Evolutionary conservation across 257 asterid genomes (phyloP).

Genomic region (Capsicum rhomboideum): DNA sequence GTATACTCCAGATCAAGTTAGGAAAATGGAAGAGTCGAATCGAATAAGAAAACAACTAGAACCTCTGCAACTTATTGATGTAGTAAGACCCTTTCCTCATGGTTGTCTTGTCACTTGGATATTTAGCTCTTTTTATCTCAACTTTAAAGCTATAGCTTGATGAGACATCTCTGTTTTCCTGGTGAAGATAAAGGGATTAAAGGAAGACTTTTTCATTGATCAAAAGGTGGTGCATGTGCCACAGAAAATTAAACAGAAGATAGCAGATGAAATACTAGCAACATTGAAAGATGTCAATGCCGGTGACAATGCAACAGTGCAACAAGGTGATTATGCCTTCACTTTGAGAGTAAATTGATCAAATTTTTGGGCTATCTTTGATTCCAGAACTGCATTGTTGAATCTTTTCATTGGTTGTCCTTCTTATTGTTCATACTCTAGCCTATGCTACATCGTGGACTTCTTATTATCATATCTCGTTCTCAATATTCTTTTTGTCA

Average conservation of each 20-base stretch:
- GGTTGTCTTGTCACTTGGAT: neutral
- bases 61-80: constrained; percentile 62
- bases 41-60: constrained; percentile 60
- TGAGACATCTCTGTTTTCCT: neutral
- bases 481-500: neutral
- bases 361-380: neutral
- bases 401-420: neutral
- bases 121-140: neutral
- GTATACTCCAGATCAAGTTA: constrained; percentile 62
- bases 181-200: constrained; percentile 45
- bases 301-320: constrained; percentile 41
- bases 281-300: constrained; percentile 49
- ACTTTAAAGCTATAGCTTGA: neutral
- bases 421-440: neutral
- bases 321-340: constrained; percentile 42
- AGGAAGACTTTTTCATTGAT: constrained; percentile 33
- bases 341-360: neutral
- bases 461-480: neutral
- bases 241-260: constrained; percentile 40
- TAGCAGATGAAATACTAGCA: constrained; percentile 45
- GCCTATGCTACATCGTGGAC: neutral
- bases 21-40: constrained; percentile 74
- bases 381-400: neutral
- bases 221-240: constrained; percentile 55
- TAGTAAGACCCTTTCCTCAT: constrained; percentile 37